Conservation (phyloP, 768 basidiomycete genomes). For the Brasilioporus rufonigricans region DNA sequence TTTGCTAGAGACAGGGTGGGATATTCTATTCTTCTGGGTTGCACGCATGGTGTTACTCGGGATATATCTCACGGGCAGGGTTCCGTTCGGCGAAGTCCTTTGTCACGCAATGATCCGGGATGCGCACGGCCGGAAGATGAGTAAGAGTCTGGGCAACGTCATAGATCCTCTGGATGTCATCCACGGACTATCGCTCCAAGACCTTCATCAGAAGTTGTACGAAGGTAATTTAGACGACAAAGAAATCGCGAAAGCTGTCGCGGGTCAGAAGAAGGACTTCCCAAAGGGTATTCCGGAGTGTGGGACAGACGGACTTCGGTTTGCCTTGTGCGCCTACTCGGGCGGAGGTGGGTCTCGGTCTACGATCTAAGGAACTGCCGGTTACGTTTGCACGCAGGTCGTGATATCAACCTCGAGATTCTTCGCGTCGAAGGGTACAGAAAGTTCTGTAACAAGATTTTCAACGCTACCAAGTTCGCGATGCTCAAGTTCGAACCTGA, state of each 20-base stretch:
- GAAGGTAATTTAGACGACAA: constrained; percentile 93
- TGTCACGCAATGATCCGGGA: constrained; percentile 99
- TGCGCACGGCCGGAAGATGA: constrained; percentile 98
- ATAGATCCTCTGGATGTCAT: constrained; percentile 97
- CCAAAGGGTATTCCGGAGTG: constrained; percentile 99
- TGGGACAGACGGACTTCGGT: constrained; percentile 93
- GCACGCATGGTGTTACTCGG: constrained; percentile 97
- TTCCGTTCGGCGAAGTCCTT: constrained; percentile 94
- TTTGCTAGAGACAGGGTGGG: constrained; percentile 98
- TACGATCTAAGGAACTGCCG: not conserved
- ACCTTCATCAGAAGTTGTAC: constrained; percentile 78
- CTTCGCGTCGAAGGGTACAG: constrained; percentile 95
- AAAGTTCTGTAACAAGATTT: constrained; percentile 99
- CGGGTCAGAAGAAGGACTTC: constrained; percentile 98
- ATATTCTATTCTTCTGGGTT: constrained; percentile 99
- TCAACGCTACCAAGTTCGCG: constrained; percentile 99
- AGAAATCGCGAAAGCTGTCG: constrained; percentile 86
- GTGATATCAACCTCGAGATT: constrained; percentile 97
- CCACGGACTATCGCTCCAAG: constrained; percentile 74
- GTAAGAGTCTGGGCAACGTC: constrained; percentile 96
- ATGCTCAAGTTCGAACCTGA: constrained; percentile 90
- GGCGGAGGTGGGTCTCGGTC: constrained; percentile 60
- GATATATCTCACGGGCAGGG: constrained; percentile 77
- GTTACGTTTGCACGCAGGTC: constrained; percentile 48
- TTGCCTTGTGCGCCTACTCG: constrained; percentile 93